Conservation (phyloP, 371 early-diverging fungal genomes). For the Saksenaea vasiformis region DNA sequence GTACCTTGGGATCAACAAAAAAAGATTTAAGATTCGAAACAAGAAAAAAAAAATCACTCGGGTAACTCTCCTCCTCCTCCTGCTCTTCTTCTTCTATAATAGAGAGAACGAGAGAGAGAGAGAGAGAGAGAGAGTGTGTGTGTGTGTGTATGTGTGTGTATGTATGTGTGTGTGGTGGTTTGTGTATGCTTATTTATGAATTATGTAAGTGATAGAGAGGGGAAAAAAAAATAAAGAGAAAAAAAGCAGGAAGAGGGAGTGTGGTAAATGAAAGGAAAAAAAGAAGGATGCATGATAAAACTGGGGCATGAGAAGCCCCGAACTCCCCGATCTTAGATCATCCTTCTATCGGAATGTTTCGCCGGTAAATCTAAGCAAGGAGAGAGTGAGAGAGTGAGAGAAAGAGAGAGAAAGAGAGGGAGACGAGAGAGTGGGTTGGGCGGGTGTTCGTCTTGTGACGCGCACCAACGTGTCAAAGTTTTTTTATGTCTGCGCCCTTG, state of each 20-base stretch:
- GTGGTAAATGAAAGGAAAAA: background rate
- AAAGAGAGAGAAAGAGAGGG: background rate
- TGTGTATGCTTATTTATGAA: no score
- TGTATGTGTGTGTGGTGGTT: no score
- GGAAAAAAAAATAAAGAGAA: background rate
- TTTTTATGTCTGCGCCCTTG: background rate
- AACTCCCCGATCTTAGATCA: background rate
- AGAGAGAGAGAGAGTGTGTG: no score
- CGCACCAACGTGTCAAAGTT: slow-evolving; percentile 2
- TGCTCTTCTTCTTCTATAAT: background rate
- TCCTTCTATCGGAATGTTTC: background rate
- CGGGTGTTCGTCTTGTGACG: background rate
- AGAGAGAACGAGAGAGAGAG: background rate
- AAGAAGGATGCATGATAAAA: background rate
- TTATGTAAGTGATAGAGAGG: background rate
- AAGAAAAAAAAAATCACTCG: background rate
- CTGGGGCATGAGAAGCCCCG: background rate
- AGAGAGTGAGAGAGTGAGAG: background rate
- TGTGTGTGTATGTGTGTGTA: no score
- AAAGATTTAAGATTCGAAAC: background rate
- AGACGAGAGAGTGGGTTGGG: background rate
- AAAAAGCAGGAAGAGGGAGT: background rate
- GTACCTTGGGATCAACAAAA: no score
- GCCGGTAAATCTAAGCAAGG: background rate
- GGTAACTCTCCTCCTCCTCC: background rate